Evolutionary conservation across 345 rosid species (phyloP), one percentile per base, ranked within the genome.

Genomic region (Combretum micranthum): DNA sequence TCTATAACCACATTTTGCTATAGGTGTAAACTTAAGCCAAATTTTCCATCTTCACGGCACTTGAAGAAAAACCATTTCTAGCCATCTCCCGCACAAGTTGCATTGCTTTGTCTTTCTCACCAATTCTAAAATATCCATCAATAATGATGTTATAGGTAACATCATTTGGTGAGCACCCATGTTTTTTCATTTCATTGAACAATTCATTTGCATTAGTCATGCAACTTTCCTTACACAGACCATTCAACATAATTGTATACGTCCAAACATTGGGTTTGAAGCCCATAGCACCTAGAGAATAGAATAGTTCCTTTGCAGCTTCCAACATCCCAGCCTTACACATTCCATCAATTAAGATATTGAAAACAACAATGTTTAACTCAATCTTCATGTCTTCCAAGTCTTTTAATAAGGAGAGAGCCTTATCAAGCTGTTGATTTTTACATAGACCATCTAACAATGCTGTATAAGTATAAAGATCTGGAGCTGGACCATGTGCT

Each of bases 321-420:
- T 66, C 18, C 11, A 71, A 48, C 19, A 23, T 71, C n/a, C 71
- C 73, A 13, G 39, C 61, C 42, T 58, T 70, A 17, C 79, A 68
- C 74, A 81, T 17, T 50, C 83, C 75, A 10, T 73, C 44, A 17
- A 81, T 69, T 8, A 69, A 49, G 12, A 67, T 56, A 59, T 44
- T 74, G 45, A 60, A 69, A 61, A 64, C n/a, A 48, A 62, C 64
- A 16, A 72, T 61, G 54, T 50, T 23, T 37, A 64, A 64, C 44
- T 57, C 62, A 3, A 62, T 43, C 25, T 32, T 66, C 37, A 49
- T 52, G 47, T 47, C 64, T 22, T 60, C 55, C 21, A 64, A 20
- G 15, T 49, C 37, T 10, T n/a, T 45, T 22, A 69, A 21, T 12
- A 75, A 49, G 50, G 12, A 51, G 18, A 72, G 1, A 7, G 76